These are phyloP conservation scores for Capniomyces stellatus DNA, from an alignment of 371 early-diverging fungal species.

Conservation along the genomic window DNA sequence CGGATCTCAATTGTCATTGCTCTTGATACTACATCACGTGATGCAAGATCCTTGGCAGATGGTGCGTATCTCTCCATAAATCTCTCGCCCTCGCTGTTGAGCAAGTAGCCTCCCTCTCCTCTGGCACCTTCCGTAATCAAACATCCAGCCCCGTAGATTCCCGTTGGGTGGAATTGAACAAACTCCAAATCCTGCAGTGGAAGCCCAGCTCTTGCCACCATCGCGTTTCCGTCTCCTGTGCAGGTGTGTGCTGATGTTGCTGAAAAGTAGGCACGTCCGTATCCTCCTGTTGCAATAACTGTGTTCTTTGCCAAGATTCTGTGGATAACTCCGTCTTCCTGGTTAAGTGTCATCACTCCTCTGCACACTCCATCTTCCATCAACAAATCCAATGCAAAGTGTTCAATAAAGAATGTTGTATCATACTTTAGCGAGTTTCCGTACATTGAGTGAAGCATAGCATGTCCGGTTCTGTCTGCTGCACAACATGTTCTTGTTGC, in stretches of 20 bases:
- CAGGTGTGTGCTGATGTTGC: conserved; percentile 97
- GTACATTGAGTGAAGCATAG: conserved; percentile 91
- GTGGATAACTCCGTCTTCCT: conserved; percentile 95
- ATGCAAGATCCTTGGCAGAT: conserved; percentile 93
- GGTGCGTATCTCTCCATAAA: conserved; percentile 99
- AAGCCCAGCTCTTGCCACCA: conserved; percentile 78
- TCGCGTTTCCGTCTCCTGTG: conserved; percentile 96
- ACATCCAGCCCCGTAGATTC: conserved; percentile 95
- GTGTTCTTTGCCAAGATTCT: conserved; percentile 96
- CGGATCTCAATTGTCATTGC: conserved; percentile 96
- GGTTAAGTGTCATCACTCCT: conserved; percentile 86
- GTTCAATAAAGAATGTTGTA: conserved; percentile 94
- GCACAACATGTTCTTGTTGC: conserved; percentile 95
- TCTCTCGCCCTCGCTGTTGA: conserved; percentile 84
- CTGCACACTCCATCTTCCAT: conserved; percentile 96
- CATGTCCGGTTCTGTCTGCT: conserved; percentile 97
- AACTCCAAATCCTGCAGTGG: conserved; percentile 93
- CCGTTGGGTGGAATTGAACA: conserved; percentile 97
- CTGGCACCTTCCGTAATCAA: conserved; percentile 93
- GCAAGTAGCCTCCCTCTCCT: conserved; percentile 91
- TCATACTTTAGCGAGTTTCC: conserved; percentile 89
- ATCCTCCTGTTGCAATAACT: conserved; percentile 95
- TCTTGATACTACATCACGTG: conserved; percentile 94
- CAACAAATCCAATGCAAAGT: conserved; percentile 94
- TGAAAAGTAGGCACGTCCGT: conserved; percentile 96